Conservation (phyloP, 352 stramenopile species). For the Peronospora belbahrii region DNA sequence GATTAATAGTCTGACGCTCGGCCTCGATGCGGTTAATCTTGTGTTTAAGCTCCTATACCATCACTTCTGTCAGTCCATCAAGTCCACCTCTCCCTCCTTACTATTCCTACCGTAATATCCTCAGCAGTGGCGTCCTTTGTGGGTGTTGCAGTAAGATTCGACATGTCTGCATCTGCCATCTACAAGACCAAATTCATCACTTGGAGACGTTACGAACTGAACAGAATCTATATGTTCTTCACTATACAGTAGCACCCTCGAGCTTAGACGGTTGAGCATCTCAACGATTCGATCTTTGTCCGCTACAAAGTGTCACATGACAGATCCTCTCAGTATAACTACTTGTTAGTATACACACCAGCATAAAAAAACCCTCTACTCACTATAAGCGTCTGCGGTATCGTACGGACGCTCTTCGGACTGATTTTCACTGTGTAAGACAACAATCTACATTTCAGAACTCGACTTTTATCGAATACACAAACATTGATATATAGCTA, state of each 20-base stretch:
- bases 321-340: not conserved
- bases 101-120: slow-evolving; percentile 61
- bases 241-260: slow-evolving; percentile 34
- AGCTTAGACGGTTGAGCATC: slow-evolving; percentile 84
- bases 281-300: slow-evolving; percentile 84
- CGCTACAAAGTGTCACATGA: slow-evolving; percentile 24
- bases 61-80: not conserved
- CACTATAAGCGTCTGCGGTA: slow-evolving; percentile 70
- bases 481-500: not conserved
- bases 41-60: slow-evolving; percentile 57
- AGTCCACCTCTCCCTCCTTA: not conserved
- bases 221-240: not conserved
- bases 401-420: slow-evolving; percentile 53
- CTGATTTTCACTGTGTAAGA: slow-evolving; percentile 42
- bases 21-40: slow-evolving; percentile 66
- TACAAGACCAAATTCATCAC: no score
- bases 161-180: slow-evolving; percentile 84
- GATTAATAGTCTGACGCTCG: slow-evolving; percentile 75
- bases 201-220: no score
- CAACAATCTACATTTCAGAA: not conserved
- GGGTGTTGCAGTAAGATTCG: slow-evolving; percentile 72
- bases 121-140: slow-evolving; percentile 71
- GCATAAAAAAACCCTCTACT: not conserved
- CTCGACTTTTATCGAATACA: not conserved
- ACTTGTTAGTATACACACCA: not conserved